A percentile compares a stretch with the other conserved stretches of the same genome.
These are phyloP conservation scores for Hypoxylon sp. DNA, from an alignment of 2,329 filamentous ascomycete genomes.

Conservation along the genomic window DNA sequence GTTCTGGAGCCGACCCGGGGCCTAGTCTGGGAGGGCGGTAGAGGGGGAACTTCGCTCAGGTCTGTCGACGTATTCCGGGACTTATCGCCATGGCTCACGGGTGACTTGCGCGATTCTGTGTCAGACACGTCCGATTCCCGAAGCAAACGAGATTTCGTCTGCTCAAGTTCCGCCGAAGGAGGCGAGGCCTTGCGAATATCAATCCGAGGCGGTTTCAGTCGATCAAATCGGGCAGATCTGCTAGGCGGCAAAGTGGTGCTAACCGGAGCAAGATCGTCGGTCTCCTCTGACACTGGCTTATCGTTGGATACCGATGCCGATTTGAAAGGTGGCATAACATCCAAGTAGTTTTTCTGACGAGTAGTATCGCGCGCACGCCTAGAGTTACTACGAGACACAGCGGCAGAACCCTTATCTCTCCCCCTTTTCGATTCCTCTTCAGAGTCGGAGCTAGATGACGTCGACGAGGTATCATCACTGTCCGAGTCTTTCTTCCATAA, in stretches of 20 bases:
- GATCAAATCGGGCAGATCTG: conserved; percentile 63
- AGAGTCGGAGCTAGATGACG: conserved; percentile 64
- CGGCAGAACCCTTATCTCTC: conserved; percentile 56
- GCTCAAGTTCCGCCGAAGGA: conserved; percentile 52
- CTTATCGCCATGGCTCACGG: conserved; percentile 50
- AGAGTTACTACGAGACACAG: conserved; percentile 56
- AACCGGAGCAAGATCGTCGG: conserved; percentile 33
- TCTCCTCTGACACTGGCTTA: conserved; percentile 43
- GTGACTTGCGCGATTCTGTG: conserved; percentile 53
- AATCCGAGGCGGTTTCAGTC: conserved; percentile 65
- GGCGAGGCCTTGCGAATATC: conserved; percentile 62
- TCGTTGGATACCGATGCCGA: conserved; percentile 52
- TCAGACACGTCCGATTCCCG: conserved; percentile 59
- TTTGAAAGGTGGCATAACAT: conserved; percentile 67
- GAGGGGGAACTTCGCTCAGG: conserved; percentile 54
- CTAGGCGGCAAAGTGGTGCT: conserved; percentile 54
- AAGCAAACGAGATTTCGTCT: conserved; percentile 36
- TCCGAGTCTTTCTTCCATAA: conserved; percentile 68
- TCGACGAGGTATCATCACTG: conserved; percentile 53
- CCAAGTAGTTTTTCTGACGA: conserved; percentile 63
- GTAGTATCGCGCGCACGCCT: conserved; percentile 53
- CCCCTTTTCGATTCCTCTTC: conserved; percentile 62
- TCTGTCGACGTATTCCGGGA: conserved; percentile 56
- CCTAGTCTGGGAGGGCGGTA: conserved; percentile 44
- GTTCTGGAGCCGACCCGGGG: conserved; percentile 26